phyloP scores from a whole-genome alignment of 495 filamentous ascomycete genomes.

The Copromyces sp. region DNA sequence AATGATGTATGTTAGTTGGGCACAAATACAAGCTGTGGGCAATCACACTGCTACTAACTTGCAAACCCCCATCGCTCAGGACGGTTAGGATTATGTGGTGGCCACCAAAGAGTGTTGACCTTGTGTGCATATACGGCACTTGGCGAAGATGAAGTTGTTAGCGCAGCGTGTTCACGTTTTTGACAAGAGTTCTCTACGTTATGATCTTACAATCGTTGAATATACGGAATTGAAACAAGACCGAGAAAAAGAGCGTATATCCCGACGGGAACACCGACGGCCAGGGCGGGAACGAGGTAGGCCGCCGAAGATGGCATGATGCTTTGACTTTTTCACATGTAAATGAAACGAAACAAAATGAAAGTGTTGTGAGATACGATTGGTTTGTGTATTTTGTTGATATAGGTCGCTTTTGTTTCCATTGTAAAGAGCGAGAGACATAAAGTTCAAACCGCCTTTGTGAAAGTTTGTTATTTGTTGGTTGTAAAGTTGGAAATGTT shows the following conservation, averaged over 20 bases:
- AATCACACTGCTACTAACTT: constrained; percentile 39
- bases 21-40: too few species aligned
- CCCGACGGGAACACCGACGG: constrained; percentile 30
- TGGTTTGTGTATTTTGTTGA: not conserved
- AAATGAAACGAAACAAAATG: not conserved
- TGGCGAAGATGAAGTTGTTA: not conserved
- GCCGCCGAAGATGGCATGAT: constrained; percentile 1
- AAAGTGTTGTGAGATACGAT: not conserved
- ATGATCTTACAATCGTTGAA: constrained; percentile 30
- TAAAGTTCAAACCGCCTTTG: not conserved
- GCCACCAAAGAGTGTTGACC: constrained; percentile 55
- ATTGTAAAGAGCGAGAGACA: not conserved
- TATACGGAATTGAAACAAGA: constrained; percentile 37
- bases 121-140: constrained; percentile 58
- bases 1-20: not conserved
- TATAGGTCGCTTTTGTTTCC: not conserved
- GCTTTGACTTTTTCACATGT: not conserved
- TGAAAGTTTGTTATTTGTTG: not conserved
- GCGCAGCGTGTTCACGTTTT: not conserved
- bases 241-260: constrained; percentile 36
- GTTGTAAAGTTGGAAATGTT: not conserved
- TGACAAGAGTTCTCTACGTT: not conserved
- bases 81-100: constrained; percentile 49
- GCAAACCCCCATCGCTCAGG: constrained; percentile 76
- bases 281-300: constrained; percentile 22